Base-by-base conservation (phyloP, 371 early-diverging fungal genomes). In the Scutellospora calospora region DNA sequence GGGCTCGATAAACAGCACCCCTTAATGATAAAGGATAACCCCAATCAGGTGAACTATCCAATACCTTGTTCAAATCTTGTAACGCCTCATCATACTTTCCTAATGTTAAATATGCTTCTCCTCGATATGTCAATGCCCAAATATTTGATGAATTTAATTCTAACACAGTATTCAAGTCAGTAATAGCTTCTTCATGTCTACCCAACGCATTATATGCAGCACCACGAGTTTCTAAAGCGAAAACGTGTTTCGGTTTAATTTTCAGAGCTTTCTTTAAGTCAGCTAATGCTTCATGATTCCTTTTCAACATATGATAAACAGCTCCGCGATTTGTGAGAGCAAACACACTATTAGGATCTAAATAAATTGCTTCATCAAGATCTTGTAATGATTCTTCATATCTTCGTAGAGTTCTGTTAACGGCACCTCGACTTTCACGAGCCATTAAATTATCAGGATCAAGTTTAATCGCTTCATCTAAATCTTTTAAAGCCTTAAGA, bases 321-420 rank as follows among this genome's bases (percentile, higher is more conserved):
- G 29, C 69, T 35, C 79, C 71, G 25, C 79, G 79, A 52, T 33
- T 69, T 9, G 55, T 49, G 1, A 79, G 38, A 5, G 71, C 68
- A 25, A 49, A 79, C 0, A 33, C 25, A 55, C 59, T 69, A 41
- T 52, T 3, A 3, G 22, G 71, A 51, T 49, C 41, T 18, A 79
- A 55, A 18, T 68, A 14, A 51, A 79, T 29, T 6, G 79, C 66
- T n/a, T 16, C 5, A 69, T 79, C 62, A 18, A 66, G 27, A 59
- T 79, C 79, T 29, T 54, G 20, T 49, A 79, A 69, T 2, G 79
- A 68, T 31, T 69, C 68, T 52, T 79, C 57, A 59, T 66, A 69
- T 22, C 54, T 62, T 29, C 62, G 16, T 5, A 63, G 41, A 25
- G 49, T 69, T 27, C 66, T 51, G 38, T 79, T 38, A 31, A 79